Evolutionary conservation across 768 basidiomycete genomes (phyloP).

Genomic region (Boletus edulis): DNA sequence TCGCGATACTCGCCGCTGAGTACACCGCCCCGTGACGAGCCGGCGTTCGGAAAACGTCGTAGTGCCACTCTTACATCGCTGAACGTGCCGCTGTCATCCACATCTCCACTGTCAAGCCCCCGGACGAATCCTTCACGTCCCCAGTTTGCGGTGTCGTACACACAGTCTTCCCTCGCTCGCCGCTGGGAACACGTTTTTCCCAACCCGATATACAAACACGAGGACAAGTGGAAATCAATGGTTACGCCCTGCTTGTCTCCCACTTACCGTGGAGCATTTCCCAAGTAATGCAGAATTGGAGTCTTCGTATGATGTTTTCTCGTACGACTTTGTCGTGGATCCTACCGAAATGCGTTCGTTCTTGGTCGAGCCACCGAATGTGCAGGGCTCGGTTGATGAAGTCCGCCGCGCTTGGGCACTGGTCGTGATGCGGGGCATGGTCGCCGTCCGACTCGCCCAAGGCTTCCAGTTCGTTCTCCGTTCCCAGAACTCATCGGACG

Average conservation of each 20-base stretch:
- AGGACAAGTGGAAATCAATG: constrained; percentile 90
- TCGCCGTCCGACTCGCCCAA: constrained; percentile 85
- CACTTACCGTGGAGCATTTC: constrained; percentile 87
- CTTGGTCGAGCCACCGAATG: constrained; percentile 66
- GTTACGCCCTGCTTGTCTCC: constrained; percentile 85
- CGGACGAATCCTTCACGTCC: constrained; percentile 70
- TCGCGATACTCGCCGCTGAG: constrained; percentile 61
- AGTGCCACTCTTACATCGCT: constrained; percentile 40
- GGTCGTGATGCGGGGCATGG: constrained; percentile 89
- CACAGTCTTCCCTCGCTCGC: constrained; percentile 72
- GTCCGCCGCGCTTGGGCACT: constrained; percentile 70
- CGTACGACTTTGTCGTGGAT: constrained; percentile 86
- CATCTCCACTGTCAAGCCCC: constrained; percentile 37
- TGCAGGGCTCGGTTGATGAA: constrained; percentile 50
- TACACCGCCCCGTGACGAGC: constrained; percentile 71
- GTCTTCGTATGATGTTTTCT: constrained; percentile 73
- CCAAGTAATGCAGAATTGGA: constrained; percentile 75
- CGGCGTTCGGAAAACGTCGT: constrained; percentile 50
- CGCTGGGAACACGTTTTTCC: constrained; percentile 91
- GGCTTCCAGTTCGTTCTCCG: constrained; percentile 91
- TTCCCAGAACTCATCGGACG: constrained; percentile 34
- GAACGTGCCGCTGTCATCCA: constrained; percentile 45
- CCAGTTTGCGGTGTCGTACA: constrained; percentile 52
- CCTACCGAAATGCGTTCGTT: constrained; percentile 84
- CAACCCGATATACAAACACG: constrained; percentile 68